These are phyloP conservation scores for Balansia obtecta DNA, from an alignment of 2,329 filamentous ascomycete species.

Conservation along the genomic window DNA sequence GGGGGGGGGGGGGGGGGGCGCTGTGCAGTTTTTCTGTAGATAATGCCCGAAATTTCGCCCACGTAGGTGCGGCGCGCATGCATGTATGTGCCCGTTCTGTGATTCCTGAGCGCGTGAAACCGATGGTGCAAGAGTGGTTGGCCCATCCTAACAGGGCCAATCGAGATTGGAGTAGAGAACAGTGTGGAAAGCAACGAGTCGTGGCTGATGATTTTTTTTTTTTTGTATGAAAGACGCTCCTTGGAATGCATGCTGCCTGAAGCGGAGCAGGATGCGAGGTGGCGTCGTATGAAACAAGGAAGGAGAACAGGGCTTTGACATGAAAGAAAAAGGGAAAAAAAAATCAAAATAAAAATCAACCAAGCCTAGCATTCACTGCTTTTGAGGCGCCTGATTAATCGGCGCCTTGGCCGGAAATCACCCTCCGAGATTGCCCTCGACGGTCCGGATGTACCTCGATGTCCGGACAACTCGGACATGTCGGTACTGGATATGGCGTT, in stretches of 20 bases:
- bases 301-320: too few relatives aligned
- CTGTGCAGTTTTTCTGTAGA: slow-evolving; percentile 1
- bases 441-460: slow-evolving; percentile 13
- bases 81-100: background rate
- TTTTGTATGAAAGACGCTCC: background rate
- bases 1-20: too few relatives aligned
- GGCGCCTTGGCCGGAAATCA: background rate
- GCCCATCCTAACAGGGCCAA: background rate
- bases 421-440: slow-evolving; percentile 15
- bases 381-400: slow-evolving; percentile 1
- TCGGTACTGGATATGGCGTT: slow-evolving; percentile 11
- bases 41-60: background rate
- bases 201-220: background rate
- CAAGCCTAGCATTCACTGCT: slow-evolving; percentile 7
- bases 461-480: slow-evolving; percentile 14
- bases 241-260: background rate
- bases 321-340: too few relatives aligned
- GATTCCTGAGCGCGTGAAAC: background rate
- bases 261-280: too few relatives aligned
- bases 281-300: too few relatives aligned
- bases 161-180: too few relatives aligned
- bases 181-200: background rate
- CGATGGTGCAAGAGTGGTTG: background rate
- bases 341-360: too few relatives aligned
- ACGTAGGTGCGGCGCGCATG: background rate